These are phyloP conservation scores for Pestalotiopsis fici DNA, from an alignment of 2,329 filamentous ascomycete species.

Conservation along the genomic window DNA sequence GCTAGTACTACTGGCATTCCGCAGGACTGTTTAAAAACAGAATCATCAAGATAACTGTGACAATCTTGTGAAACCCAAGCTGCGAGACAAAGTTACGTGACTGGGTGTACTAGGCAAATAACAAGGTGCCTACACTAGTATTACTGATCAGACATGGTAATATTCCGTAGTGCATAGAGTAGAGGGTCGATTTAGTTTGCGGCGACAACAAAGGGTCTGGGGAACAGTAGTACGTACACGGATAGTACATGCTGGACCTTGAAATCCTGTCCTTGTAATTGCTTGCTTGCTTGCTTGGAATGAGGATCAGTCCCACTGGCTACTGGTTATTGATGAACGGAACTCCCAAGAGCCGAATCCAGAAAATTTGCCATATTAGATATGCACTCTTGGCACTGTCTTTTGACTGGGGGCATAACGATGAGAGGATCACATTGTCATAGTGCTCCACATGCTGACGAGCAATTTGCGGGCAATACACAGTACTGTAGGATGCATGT, in stretches of 20 bases:
- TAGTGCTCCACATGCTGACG: conserved; percentile 7
- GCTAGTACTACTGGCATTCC: no score
- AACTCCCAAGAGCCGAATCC: conserved; percentile 13
- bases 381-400: background rate
- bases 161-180: background rate
- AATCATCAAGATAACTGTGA: no score
- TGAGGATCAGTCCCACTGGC: background rate
- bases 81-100: background rate
- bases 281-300: background rate
- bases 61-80: no score
- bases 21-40: no score
- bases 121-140: background rate
- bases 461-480: conserved; percentile 2
- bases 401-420: background rate
- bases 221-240: background rate
- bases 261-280: background rate
- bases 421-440: conserved; percentile 5
- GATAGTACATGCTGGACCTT: background rate
- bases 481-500: background rate
- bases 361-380: conserved; percentile 4
- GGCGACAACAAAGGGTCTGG: background rate
- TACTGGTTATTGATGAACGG: conserved; percentile 4
- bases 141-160: background rate
- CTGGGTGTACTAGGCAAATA: no score
- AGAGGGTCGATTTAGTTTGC: background rate